Percentiles rank a stretch among this genome's conserved stretches.
Conservation (phyloP, 768 basidiomycete species). For the Suillus paluster region DNA sequence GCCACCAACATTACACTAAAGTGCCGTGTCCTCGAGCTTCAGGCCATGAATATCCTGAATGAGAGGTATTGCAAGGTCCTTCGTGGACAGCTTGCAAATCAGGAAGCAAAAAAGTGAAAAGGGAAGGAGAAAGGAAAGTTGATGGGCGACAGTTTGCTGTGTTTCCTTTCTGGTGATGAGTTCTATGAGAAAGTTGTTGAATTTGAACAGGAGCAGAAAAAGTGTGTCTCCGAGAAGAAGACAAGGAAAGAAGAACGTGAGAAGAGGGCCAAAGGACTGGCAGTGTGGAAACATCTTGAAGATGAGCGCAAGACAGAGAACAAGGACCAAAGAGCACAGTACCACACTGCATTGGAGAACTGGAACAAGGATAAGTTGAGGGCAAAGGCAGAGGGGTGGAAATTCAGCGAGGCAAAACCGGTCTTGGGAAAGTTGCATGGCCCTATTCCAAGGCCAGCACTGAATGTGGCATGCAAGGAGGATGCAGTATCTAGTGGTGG, state of each 20-base stretch:
- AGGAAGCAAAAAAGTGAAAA: conserved; percentile 10
- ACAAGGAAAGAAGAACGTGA: background rate
- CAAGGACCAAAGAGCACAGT: background rate
- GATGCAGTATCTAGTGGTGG: conserved; percentile 1
- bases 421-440: conserved; percentile 6
- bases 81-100: conserved; percentile 1
- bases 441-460: conserved; percentile 7
- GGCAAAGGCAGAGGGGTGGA: conserved; percentile 7
- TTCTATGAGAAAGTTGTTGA: conserved; percentile 14
- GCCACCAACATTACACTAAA: background rate
- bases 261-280: conserved; percentile 3
- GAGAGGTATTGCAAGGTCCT: conserved; percentile 9
- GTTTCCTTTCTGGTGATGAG: conserved; percentile 10
- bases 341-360: conserved; percentile 2
- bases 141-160: conserved; percentile 7
- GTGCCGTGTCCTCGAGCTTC: background rate
- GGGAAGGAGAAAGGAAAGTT: conserved; percentile 1
- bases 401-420: conserved; percentile 1
- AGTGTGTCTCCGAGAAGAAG: background rate
- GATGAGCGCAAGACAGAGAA: conserved; percentile 9
- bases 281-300: conserved; percentile 4
- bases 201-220: conserved; percentile 13
- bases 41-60: conserved; percentile 9
- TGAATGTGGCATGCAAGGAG: background rate
- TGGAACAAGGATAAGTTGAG: background rate